Base-by-base conservation (phyloP, 768 basidiomycete species). In the Trametes cinnabarina region DNA sequence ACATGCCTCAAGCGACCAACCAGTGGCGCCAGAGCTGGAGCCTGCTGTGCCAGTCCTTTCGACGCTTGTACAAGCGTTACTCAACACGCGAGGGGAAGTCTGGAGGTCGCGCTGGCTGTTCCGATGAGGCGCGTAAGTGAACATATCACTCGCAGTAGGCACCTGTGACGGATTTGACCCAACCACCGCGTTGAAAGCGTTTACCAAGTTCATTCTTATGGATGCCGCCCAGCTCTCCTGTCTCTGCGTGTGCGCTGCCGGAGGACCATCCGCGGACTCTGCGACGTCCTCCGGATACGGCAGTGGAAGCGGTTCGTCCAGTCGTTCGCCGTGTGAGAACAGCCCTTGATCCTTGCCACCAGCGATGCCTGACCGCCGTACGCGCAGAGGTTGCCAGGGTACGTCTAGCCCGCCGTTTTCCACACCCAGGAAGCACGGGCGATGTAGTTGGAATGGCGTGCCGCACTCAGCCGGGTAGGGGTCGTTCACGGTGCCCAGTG, bases 141-240 rank as follows among this genome's bases (percentile, higher is more conserved):
- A 60, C 19, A 12, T 47, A 39, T 62, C 60, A 11, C 9, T 9
- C 25, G 37, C 37, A 7, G 10, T 15, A 1, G 35, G 25, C 9
- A 47, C 19, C 28, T 47, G 52, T 1, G 51, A 9, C 2, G 58
- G 40, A n/a, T 44, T 40, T 20, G 32, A 39, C n/a, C 77, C 72
- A 39, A 79, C 76, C 48, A 84, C 78, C 1, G 77, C 72, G 62
- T 78, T 80, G 63, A 84, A 76, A 5, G 79, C 81, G 52, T 75
- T 74, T 50, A 78, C 74, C 11, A 84, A 66, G 34, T 78, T 78
- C 17, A 76, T 75, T 56, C 68, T 75, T 62, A 82, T 48, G 22
- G 75, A 72, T 17, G 70, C 63, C 10, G 75, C 74, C 81, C 81
- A 82, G 22, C 74, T 68, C 7, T 73, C 75, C 3, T 39, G 37